Evolutionary conservation across 2,329 filamentous ascomycete genomes (phyloP), one percentile per base, ranked within the genome.

Genomic region (Pseudogymnoascus sp.): DNA sequence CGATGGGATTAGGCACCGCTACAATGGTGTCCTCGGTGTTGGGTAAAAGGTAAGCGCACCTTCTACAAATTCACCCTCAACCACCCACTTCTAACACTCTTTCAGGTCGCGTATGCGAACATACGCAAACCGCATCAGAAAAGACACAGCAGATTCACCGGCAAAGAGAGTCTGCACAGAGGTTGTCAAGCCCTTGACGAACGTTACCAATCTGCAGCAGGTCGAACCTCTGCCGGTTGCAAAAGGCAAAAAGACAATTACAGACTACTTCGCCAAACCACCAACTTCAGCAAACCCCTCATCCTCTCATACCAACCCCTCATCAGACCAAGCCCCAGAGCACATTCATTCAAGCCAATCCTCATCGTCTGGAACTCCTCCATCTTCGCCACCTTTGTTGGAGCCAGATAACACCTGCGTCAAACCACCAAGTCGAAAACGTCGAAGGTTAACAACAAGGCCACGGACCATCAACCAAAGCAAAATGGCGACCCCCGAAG

Each of bases 181-280:
- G 32, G 28, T 30, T 54, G n/a, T 54, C 28, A 32, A 54, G 28
- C 47, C 28, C 9, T 14, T 54, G 6, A 14, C 32, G 14, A 28
- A 54, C 8, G 18, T 32, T 14, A 18, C n/a, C 5, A 32, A 54
- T 28, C 2, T 18, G 2, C 47, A 32, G 1, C 28, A 8, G 30
- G 16, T 32, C 14, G 25, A 7, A 3, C 47, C 25, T 32, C 47
- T n/a, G 28, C 16, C n/a, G 8, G n/a, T 6, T 12, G 9, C 9
- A 20, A 32, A 54, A 32, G 8, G 25, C 47, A 54, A 54, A 20
- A 54, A 8, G 47, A 30, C 47, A 20, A 54, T 54, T 54, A 2
- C 47, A 32, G 47, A 54, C 47, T 54, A 54, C 30, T 54, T 54
- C 47, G 4, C 47, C 16, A 54, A 32, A 54, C 47, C 47, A 32